Evolutionary conservation across 1,284 basidiomycete genomes (phyloP), one percentile per base, ranked within the genome.

Genomic region (Somion occarium): DNA sequence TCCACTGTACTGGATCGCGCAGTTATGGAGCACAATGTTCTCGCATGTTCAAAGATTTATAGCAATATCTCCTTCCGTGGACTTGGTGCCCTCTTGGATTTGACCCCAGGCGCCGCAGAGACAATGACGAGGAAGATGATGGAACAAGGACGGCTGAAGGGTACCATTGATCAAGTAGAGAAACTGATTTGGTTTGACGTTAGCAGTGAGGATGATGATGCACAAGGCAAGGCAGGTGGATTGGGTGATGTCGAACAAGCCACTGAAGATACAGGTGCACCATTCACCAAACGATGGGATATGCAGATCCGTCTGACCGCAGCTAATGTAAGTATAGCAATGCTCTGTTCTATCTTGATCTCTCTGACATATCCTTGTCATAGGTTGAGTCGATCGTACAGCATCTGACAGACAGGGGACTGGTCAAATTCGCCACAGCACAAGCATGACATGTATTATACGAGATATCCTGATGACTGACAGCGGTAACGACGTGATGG

Each of bases 21-120:
- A 1, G 91, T 99, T 44, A 91, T 98, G 83, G 96, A 99, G 66
- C 97, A 99, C 72, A 99, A 99, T 66, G 76, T 99, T 15, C 82
- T 97, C 53, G 93, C 95, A 9, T 93, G 93, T 62, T 96, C 93
- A 1, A 91, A 93, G 64, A 91, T 95, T 46, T 96, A 95, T 66
- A 92, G 92, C 65, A 97, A 97, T 61, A 95, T 98, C 70, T 89
- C 91, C 5, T 97, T 97, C 68, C 75, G 80, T 27, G 93, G 93
- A 9, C 71, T 98, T 4, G 94, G 93, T 22, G 82, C 87, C 1
- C 72, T 97, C 18, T 76, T 98, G 41, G 90, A 91, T 61, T 70
- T 97, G 53, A 88, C 90, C 4, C 86, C 93, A 2, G 85, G 85
- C 34, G 91, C 89, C 3, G 93, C 94, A 19, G 95, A 98, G 71